Evolutionary conservation across 108 stramenopile species (phyloP), one percentile per base, ranked within the genome.

Genomic region (Aureococcus anophagefferens): DNA sequence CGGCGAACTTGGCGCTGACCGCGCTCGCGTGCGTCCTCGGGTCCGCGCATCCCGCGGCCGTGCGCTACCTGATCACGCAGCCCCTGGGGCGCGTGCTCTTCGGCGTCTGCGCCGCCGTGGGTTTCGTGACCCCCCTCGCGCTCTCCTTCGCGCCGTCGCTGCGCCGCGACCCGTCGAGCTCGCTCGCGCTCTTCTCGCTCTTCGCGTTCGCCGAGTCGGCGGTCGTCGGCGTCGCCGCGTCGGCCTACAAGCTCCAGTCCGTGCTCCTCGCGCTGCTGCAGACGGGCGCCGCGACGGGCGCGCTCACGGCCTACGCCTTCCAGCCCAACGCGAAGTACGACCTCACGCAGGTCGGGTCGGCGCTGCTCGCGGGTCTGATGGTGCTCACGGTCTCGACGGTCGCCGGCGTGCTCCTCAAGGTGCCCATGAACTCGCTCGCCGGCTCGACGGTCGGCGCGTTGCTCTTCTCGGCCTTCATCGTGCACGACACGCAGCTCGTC

Each of bases 291-390:
- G 85, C 90, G 4, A 86, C 92, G 30, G 59, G 80, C 14, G 79
- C 88, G 18, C 81, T 96, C 21, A 91, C 91, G 0, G 37, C 82
- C 11, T 94, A 92, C 73, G 91, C 90, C 1, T 67, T 91, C 33
- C 65, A 81, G 30, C 86, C 93, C 44, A 90, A 97, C 79, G 81
- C 91, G 28, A 90, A 92, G 67, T 89, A 91, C 71, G 94, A 97
- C 81, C 79, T 96, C 36, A 89, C 90, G 13, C 91, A 93, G 72
- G 33, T 90, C 77, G 90, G 92, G 89, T 40, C 70, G 79, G 35
- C 76, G 80, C 63, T 85, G 78, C 34, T 84, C 72, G 78, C 75
- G 5, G 35, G 45, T n/a, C 74, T 83, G 35, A 68, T 67, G 40
- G 72, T 62, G 33, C 64, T 66, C 30, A 29, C 31, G 1, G 46